A percentile compares a stretch with the other conserved stretches of the same genome.
These are phyloP conservation scores for Lomentospora prolificans DNA, from an alignment of 2,329 filamentous ascomycete genomes.

Conservation along the genomic window DNA sequence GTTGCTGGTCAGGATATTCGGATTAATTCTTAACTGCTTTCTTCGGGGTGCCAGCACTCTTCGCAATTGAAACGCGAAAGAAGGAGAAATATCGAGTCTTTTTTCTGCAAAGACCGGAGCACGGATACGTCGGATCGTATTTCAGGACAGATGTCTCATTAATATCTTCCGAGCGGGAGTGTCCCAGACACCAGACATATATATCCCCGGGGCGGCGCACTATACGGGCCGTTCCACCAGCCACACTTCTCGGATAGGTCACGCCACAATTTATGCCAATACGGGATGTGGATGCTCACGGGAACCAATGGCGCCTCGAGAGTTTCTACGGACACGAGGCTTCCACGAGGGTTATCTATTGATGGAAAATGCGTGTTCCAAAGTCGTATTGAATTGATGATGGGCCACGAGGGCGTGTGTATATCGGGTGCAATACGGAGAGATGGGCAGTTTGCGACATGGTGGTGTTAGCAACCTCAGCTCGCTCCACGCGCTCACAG, in stretches of 20 bases:
- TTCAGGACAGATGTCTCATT: constrained; percentile 3
- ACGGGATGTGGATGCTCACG: background rate
- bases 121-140: background rate
- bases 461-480: too few species aligned
- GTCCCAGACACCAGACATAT: background rate
- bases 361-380: too few species aligned
- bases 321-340: background rate
- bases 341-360: background rate
- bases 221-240: background rate
- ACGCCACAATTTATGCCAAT: constrained; percentile 1
- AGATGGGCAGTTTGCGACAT: too few species aligned
- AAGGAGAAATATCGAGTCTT: background rate
- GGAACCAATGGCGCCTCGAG: background rate
- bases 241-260: background rate
- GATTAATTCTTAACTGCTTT: background rate
- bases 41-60: background rate
- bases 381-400: too few species aligned
- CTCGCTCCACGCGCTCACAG: too few species aligned
- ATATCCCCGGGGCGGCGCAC: too few species aligned
- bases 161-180: background rate
- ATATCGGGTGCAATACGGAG: too few species aligned
- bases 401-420: too few species aligned
- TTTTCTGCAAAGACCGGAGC: too few species aligned
- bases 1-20: too few species aligned
- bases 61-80: background rate